Percentiles rank a stretch among this genome's conserved stretches.
Evolutionary conservation across 352 stramenopile species (phyloP).

Genomic region (Globisporangium camurandrum): DNA sequence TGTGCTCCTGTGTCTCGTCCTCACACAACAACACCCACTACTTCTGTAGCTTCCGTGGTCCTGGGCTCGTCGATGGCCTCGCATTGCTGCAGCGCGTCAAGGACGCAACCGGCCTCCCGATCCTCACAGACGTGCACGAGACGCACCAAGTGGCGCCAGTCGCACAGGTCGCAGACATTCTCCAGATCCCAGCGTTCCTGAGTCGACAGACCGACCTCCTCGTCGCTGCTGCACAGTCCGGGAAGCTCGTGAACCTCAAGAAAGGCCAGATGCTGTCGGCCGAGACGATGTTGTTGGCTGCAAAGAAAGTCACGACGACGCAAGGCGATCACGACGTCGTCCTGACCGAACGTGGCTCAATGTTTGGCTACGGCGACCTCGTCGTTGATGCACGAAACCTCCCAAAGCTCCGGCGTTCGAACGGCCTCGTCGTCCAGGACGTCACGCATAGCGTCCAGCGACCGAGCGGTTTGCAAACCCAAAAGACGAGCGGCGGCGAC

Average conservation of each 20-base stretch:
- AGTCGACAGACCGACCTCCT: slow-evolving; percentile 86
- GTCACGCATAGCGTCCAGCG: slow-evolving; percentile 83
- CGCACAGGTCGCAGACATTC: slow-evolving; percentile 63
- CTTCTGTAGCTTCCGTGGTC: slow-evolving; percentile 68
- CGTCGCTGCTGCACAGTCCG: slow-evolving; percentile 62
- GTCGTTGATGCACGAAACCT: slow-evolving; percentile 82
- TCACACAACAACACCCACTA: too few relatives aligned
- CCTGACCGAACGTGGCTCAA: slow-evolving; percentile 80
- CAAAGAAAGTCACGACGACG: slow-evolving; percentile 59
- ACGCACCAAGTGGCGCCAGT: slow-evolving; percentile 68
- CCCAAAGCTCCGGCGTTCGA: slow-evolving; percentile 47
- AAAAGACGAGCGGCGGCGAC: slow-evolving; percentile 55
- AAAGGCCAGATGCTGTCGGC: slow-evolving; percentile 84
- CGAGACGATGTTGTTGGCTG: slow-evolving; percentile 78
- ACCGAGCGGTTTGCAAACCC: slow-evolving; percentile 29
- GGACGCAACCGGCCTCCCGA: slow-evolving; percentile 51
- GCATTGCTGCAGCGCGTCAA: slow-evolving; percentile 71
- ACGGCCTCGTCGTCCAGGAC: slow-evolving; percentile 77
- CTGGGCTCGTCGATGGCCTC: slow-evolving; percentile 61
- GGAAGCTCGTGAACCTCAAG: slow-evolving; percentile 82
- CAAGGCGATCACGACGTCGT: slow-evolving; percentile 69
- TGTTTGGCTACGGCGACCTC: slow-evolving; percentile 86
- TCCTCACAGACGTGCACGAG: slow-evolving; percentile 85
- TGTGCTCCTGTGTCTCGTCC: neutral
- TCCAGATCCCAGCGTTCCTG: slow-evolving; percentile 86